Evolutionary conservation across 2,329 filamentous ascomycete species (phyloP).

Genomic region (Samsoniella hepiali): DNA sequence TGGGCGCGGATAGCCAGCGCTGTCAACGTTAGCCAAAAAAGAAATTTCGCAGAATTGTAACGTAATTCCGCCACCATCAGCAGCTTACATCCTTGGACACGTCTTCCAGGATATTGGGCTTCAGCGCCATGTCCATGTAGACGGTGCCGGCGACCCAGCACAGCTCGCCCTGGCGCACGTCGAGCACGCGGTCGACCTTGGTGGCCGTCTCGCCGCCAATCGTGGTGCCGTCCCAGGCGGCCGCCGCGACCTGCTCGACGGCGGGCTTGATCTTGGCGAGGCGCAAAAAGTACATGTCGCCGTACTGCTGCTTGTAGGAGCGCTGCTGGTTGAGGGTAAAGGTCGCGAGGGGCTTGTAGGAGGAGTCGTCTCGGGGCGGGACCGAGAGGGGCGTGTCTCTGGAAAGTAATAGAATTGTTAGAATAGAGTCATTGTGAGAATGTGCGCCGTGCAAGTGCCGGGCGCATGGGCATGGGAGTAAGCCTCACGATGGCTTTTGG

Average conservation of each 20-base stretch:
- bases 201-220: conserved; percentile 73
- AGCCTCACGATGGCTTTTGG: conserved; percentile 47
- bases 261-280: conserved; percentile 82
- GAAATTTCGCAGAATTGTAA: not conserved
- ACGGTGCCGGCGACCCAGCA: conserved; percentile 95
- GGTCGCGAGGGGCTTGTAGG: conserved; percentile 71
- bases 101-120: conserved; percentile 94
- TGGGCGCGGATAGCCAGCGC: conserved; percentile 86
- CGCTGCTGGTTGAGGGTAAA: conserved; percentile 68
- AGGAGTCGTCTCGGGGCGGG: conserved; percentile 51
- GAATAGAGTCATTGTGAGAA: not conserved
- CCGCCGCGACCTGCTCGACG: conserved; percentile 69
- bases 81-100: conserved; percentile 79
- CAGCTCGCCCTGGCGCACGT: conserved; percentile 90
- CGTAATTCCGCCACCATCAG: not conserved
- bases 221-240: conserved; percentile 74
- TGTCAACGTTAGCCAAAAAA: conserved; percentile 33
- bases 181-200: conserved; percentile 82
- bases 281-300: conserved; percentile 95
- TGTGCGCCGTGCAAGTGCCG: not conserved
- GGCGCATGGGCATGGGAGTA: not conserved
- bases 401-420: not conserved
- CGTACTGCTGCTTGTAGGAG: conserved; percentile 92
- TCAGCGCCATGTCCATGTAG: conserved; percentile 95
- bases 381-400: conserved; percentile 36